Percentiles rank a stretch among this genome's conserved stretches.
Evolutionary conservation across 441 rosid genomes (phyloP).

Genomic region (Brassica hybrid): DNA sequence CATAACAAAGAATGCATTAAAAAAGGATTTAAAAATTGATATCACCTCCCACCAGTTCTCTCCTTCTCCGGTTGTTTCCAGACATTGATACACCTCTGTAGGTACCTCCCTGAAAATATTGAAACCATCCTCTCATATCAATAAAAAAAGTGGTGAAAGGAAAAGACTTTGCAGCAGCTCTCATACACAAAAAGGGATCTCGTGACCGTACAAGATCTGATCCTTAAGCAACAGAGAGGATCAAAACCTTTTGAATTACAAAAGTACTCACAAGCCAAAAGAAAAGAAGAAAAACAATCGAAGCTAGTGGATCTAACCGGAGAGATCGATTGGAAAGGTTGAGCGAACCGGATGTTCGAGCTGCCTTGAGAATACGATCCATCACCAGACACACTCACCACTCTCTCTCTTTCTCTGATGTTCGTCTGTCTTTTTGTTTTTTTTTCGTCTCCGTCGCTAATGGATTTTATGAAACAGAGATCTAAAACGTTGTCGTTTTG

Average conservation of each 20-base stretch:
- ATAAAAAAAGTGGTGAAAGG: no score
- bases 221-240: neutral
- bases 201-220: conserved; percentile 5
- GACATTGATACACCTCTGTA: no score
- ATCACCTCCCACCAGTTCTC: no score
- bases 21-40: no score
- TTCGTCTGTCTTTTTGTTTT: neutral
- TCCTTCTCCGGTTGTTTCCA: no score
- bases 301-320: conserved; percentile 48
- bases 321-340: conserved; percentile 93
- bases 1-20: no score
- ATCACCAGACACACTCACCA: conserved; percentile 36
- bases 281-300: neutral
- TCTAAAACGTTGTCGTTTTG: neutral
- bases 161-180: no score
- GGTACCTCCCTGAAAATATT: no score
- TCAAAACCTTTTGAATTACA: neutral
- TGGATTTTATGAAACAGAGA: neutral
- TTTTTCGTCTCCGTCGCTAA: conserved; percentile 26
- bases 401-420: neutral
- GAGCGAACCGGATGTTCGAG: conserved; percentile 88
- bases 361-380: conserved; percentile 88
- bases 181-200: neutral
- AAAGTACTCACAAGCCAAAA: neutral
- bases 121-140: no score